Evolutionary conservation across 495 filamentous ascomycete species (phyloP).

Genomic region (Hyphodiscus hymeniophilus): DNA sequence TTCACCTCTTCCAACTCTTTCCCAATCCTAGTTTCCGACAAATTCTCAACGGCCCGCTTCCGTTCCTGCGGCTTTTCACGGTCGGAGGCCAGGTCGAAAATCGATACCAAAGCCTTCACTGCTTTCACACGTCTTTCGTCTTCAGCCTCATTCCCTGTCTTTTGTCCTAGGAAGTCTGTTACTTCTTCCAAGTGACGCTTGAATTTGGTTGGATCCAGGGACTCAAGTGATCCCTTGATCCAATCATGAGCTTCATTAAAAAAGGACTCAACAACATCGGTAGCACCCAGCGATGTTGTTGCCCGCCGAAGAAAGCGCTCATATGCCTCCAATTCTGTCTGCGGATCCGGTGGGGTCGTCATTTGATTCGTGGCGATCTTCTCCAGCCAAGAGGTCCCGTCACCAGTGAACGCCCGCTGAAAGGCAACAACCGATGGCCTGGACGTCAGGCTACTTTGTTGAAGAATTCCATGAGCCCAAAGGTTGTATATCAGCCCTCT

Average conservation of each 20-base stretch:
- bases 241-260: neutral
- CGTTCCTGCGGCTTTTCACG: too few relatives aligned
- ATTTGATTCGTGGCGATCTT: too few relatives aligned
- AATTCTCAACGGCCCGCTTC: too few relatives aligned
- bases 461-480: too few relatives aligned
- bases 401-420: too few relatives aligned
- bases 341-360: neutral
- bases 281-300: neutral
- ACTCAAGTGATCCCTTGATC: neutral
- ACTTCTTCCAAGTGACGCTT: neutral
- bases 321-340: constrained; percentile 22
- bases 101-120: too few relatives aligned
- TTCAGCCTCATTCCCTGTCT: neutral
- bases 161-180: neutral
- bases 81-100: too few relatives aligned
- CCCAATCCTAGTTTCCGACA: neutral
- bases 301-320: constrained; percentile 9
- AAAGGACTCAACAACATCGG: neutral
- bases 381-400: too few relatives aligned
- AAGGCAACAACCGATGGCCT: too few relatives aligned
- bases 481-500: too few relatives aligned
- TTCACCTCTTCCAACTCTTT: neutral
- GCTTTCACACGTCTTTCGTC: too few relatives aligned
- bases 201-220: neutral
- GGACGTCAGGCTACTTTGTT: too few relatives aligned